A percentile compares a stretch with the other conserved stretches of the same genome.
Conservation (phyloP, 352 stramenopile species). For the Aphanomyces astaci region DNA sequence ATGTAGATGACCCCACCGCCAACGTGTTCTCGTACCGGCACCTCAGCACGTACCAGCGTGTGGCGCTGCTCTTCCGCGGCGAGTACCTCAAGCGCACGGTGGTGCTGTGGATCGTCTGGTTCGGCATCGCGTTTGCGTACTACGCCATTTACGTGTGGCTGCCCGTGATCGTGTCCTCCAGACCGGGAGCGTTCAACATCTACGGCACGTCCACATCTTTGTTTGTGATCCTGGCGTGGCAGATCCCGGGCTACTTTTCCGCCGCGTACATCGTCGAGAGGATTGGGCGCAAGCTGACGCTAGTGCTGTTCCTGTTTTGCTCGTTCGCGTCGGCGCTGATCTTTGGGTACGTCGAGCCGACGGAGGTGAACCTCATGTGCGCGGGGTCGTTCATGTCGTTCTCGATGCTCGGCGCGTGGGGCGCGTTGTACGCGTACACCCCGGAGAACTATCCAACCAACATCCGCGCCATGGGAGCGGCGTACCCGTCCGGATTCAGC, state of each 20-base stretch:
- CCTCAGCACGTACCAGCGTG: not conserved
- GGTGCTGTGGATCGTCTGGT: slow-evolving; percentile 28
- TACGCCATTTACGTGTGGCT: slow-evolving; percentile 28
- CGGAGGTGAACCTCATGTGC: slow-evolving; percentile 6
- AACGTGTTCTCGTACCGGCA: slow-evolving; percentile 21
- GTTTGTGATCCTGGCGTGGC: slow-evolving; percentile 4
- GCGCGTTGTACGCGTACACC: slow-evolving; percentile 23
- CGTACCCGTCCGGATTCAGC: slow-evolving; percentile 8
- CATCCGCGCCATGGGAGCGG: slow-evolving; percentile 23
- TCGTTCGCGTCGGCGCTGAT: slow-evolving; percentile 11
- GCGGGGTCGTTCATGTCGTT: slow-evolving; percentile 20
- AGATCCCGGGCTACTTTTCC: slow-evolving; percentile 19
- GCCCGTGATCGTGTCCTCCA: slow-evolving; percentile 9
- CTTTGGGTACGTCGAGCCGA: slow-evolving; percentile 23
- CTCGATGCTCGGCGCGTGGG: slow-evolving; percentile 23
- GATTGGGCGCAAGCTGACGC: slow-evolving; percentile 22
- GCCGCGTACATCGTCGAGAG: slow-evolving; percentile 18
- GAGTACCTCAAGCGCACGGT: slow-evolving; percentile 26
- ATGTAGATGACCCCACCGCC: slow-evolving; percentile 4
- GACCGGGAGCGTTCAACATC: slow-evolving; percentile 12
- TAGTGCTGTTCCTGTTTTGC: slow-evolving; percentile 13
- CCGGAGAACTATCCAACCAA: slow-evolving; percentile 25
- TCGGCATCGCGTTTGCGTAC: slow-evolving; percentile 27
- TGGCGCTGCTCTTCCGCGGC: slow-evolving; percentile 24
- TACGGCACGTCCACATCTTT: slow-evolving; percentile 15